Conservation (phyloP, 1,284 basidiomycete species). For the Malassezia furfur region DNA sequence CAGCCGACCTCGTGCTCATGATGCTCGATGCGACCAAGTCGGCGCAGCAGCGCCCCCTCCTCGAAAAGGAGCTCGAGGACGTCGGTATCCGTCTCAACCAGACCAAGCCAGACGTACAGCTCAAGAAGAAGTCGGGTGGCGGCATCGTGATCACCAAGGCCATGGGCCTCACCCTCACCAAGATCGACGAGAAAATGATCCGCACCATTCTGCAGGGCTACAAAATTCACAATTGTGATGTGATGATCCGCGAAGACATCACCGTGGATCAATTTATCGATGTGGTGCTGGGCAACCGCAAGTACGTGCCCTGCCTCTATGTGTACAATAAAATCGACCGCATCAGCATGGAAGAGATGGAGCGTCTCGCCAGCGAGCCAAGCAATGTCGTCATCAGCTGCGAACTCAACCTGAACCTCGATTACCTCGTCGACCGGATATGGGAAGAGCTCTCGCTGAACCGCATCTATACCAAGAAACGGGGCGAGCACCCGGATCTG, state of each 20-base stretch:
- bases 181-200: constrained; percentile 89
- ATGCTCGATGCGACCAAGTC: constrained; percentile 97
- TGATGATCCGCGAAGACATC: constrained; percentile 52
- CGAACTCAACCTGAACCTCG: constrained; percentile 81
- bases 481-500: constrained; percentile 77
- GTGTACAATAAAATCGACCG: constrained; percentile 65
- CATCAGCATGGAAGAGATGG: constrained; percentile 56
- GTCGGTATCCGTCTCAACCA: constrained; percentile 93
- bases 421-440: constrained; percentile 76
- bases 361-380: constrained; percentile 76
- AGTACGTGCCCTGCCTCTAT: constrained; percentile 84
- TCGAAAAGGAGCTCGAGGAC: constrained; percentile 87
- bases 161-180: constrained; percentile 69
- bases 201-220: constrained; percentile 65
- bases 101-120: constrained; percentile 64
- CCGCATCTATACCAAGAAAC: constrained; percentile 82
- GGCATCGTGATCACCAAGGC: constrained; percentile 57
- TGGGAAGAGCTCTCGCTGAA: constrained; percentile 55
- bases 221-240: constrained; percentile 43
- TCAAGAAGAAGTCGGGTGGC: constrained; percentile 64
- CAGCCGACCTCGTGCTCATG: constrained; percentile 78
- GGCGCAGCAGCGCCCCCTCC: constrained; percentile 73
- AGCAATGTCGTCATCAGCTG: constrained; percentile 87
- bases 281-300: constrained; percentile 75
- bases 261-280: constrained; percentile 96